phyloP scores from a whole-genome alignment of 768 basidiomycete species.

The Neoboletus subvelutipes region DNA sequence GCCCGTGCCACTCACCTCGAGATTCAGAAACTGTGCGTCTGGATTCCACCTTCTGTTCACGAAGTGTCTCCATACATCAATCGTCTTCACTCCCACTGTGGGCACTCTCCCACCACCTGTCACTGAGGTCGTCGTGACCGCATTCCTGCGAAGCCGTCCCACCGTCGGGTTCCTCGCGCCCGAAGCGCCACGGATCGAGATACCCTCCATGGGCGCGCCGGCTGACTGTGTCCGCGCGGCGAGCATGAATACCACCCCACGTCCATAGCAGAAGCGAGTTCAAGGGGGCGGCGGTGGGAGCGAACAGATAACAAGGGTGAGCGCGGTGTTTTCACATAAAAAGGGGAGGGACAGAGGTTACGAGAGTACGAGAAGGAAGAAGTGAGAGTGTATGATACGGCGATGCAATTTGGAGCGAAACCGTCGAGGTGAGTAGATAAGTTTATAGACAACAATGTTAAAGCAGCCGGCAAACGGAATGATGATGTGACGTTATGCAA shows the following conservation, averaged over 20 bases:
- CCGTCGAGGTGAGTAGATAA: constrained; percentile 17
- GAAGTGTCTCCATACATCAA: constrained; percentile 77
- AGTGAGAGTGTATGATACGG: constrained; percentile 7
- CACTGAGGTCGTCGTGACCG: constrained; percentile 35
- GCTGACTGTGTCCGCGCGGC: constrained; percentile 39
- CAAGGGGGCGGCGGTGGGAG: constrained; percentile 27
- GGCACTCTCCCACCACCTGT: constrained; percentile 14
- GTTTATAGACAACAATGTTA: constrained; percentile 18
- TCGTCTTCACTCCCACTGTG: constrained; percentile 35
- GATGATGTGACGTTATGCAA: constrained; percentile 25
- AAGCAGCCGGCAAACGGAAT: constrained; percentile 13
- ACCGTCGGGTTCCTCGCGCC: constrained; percentile 41
- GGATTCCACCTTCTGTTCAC: constrained; percentile 72
- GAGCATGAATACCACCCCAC: constrained; percentile 35
- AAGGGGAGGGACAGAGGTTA: not conserved
- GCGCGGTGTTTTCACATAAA: constrained; percentile 32
- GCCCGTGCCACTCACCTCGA: constrained; percentile 59
- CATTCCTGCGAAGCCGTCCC: constrained; percentile 62
- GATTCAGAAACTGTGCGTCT: constrained; percentile 69
- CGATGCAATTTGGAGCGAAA: constrained; percentile 13
- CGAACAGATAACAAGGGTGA: constrained; percentile 37
- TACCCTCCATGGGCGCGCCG: constrained; percentile 44
- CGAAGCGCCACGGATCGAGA: constrained; percentile 68
- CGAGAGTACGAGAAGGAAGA: constrained; percentile 11
- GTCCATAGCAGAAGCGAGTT: constrained; percentile 20